Base-by-base conservation (phyloP, 257 asterid genomes). In the Verbena officinalis region DNA sequence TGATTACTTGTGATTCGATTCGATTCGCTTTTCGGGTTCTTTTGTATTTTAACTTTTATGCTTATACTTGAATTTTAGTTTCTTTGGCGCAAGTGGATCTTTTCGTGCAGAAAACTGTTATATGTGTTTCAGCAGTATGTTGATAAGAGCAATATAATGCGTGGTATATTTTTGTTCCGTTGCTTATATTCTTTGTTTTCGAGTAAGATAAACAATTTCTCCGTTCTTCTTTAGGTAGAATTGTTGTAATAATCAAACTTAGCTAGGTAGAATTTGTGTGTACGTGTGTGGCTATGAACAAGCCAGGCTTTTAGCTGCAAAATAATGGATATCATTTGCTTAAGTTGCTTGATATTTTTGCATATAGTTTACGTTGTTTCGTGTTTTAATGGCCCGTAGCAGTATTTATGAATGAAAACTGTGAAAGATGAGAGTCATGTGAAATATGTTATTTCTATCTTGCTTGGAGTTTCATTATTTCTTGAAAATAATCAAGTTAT, bases 1-100 rank as follows among this genome's bases (percentile, higher is more conserved):
- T 17, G 30, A 54, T 46, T 49, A 52, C 20, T 31, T 33, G 4
- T 17, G 8, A 14, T 42, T 43, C 31, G 5, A 16, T 38, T 53
- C 23, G 9, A 4, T 27, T 15, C 7, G 62, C 16, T 57, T 57
- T 40, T 84, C 72, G 36, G 9, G 22, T 13, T 13, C 6, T 42
- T 27, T 27, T 27, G 2, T 27, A 27, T 2, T 5, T 27, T 27
- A 2, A 27, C 14, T 33, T 14, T 51, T 11, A n/a, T 30, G 43
- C 39, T 52, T 52, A 9, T 55, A 54, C 60, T 55, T 53, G 11
- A 33, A 31, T 62, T 22, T 1, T 15, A 50, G 55, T 50, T 17
- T 40, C 11, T 34, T 4, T 23, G 55, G 33, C 19, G 23, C 20
- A 42, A 9, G 19, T 51, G 19, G 2, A 46, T 55, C n/a, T n/a